Base-by-base conservation (phyloP, 345 rosid species). In the Brassica rapa region DNA sequence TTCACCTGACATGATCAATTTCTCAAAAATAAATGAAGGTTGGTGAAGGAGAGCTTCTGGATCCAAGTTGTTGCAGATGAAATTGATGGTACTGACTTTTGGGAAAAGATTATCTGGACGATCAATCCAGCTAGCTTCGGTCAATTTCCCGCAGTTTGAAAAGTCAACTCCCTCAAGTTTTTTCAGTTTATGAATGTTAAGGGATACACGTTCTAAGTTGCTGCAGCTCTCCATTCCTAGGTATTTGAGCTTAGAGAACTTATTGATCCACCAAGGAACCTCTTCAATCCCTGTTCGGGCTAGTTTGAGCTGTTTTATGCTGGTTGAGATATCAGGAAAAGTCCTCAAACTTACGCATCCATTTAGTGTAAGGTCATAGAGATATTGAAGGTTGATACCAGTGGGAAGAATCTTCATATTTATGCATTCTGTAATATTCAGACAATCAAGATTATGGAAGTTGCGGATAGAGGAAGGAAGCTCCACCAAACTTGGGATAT, bases 361-460 rank as follows among this genome's bases (percentile, higher is more conserved):
- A 0, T 0, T 1, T 3, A 61, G 9, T n/a, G 8, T 24, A 10
- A 61, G 64, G 7, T 0, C 0, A 4, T 3, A 0, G 15, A 60
- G 64, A 25, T 14, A 5, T 11, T 60, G 3, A 4, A 60, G 8
- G 33, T 25, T 59, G 6, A 24, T 25, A 1, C 32, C 63, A 25
- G 32, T 1, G 14, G 63, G 63, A 59, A 59, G 63, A 59, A 3
- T 60, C 64, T 25, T 8, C 16, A 60, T 4, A 25, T 60, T 60
- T 60, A 6, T 53, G 59, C 59, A 53, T 1, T 53, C 1, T 16
- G 24, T 53, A 53, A 53, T 53, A 2, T 0, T 0, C 59, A 53
- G 10, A 53, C 24, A 1, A 6, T 6, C 9, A 15, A 53, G 59
- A 0, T 0, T 16, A 0, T 16, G 9, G 9, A 53, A 7, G 16